These are phyloP conservation scores for Kwoniella mangroviensis DNA, from an alignment of 768 basidiomycete genomes.

Conservation along the genomic window DNA sequence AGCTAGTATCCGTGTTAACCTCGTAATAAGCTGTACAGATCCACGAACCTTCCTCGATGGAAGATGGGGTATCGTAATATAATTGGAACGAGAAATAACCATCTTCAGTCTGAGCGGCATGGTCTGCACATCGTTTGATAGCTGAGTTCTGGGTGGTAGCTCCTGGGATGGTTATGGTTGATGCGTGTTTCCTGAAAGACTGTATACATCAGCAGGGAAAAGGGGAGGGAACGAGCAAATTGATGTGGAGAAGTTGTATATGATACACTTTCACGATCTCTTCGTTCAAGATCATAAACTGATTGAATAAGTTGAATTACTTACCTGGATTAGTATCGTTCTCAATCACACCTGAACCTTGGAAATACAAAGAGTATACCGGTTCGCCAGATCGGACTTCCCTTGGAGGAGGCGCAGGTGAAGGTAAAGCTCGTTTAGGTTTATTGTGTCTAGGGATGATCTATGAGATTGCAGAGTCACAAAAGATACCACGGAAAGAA, in stretches of 20 bases:
- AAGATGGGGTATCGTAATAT: not conserved
- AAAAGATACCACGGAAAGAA: too few species aligned
- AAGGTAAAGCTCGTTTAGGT: constrained; percentile 2
- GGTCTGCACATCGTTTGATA: constrained; percentile 1
- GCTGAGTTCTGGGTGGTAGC: not conserved
- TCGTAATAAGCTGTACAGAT: not conserved
- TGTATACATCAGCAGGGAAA: too few species aligned
- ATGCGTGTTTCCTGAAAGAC: not conserved
- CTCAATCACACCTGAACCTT: constrained; percentile 3
- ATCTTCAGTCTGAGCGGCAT: not conserved
- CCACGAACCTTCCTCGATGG: not conserved
- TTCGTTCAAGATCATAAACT: too few species aligned
- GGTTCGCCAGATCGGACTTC: not conserved
- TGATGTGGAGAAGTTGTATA: too few species aligned
- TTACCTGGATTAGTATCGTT: constrained; percentile 9
- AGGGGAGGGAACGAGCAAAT: too few species aligned
- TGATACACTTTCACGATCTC: too few species aligned
- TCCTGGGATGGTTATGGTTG: not conserved
- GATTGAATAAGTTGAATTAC: not conserved
- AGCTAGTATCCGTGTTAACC: not conserved
- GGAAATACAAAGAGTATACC: not conserved
- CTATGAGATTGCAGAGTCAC: not conserved
- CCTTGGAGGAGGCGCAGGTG: not conserved
- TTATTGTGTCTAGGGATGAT: not conserved
- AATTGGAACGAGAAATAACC: not conserved